Evolutionary conservation across 2,329 filamentous ascomycete genomes (phyloP).

Genomic region (Aspergillus pseudoterreus): DNA sequence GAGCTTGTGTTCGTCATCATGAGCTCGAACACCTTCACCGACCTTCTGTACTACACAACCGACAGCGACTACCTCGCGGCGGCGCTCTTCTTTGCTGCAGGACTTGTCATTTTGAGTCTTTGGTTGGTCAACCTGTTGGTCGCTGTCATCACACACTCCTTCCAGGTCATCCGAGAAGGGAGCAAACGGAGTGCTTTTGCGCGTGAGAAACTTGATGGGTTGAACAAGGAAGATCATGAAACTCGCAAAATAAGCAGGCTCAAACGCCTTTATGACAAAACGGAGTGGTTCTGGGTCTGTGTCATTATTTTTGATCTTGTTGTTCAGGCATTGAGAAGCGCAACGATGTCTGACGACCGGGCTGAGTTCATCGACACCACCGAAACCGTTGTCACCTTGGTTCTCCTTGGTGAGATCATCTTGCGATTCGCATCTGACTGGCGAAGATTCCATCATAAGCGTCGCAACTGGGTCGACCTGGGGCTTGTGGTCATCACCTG

Average conservation of each 20-base stretch:
- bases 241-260: slow-evolving; percentile 45
- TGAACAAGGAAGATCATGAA: slow-evolving; percentile 36
- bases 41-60: slow-evolving; percentile 89
- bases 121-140: slow-evolving; percentile 95
- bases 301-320: slow-evolving; percentile 79
- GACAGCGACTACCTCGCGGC: slow-evolving; percentile 86
- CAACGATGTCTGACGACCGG: slow-evolving; percentile 64
- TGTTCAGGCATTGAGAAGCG: slow-evolving; percentile 71
- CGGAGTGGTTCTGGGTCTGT: slow-evolving; percentile 71
- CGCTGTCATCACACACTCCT: slow-evolving; percentile 96
- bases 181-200: slow-evolving; percentile 93
- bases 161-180: slow-evolving; percentile 96
- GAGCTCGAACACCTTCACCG: slow-evolving; percentile 95
- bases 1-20: slow-evolving; percentile 97
- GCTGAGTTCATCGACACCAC: slow-evolving; percentile 64
- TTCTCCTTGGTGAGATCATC: slow-evolving; percentile 78
- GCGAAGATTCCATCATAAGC: slow-evolving; percentile 71
- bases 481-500: slow-evolving; percentile 74
- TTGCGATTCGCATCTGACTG: slow-evolving; percentile 75
- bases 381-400: slow-evolving; percentile 71
- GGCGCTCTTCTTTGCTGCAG: slow-evolving; percentile 69
- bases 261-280: slow-evolving; percentile 71
- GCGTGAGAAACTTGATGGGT: slow-evolving; percentile 59
- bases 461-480: slow-evolving; percentile 76
- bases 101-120: slow-evolving; percentile 86